Evolutionary conservation across 352 stramenopile genomes (phyloP).

Genomic region (Globisporangium acanthophoron): DNA sequence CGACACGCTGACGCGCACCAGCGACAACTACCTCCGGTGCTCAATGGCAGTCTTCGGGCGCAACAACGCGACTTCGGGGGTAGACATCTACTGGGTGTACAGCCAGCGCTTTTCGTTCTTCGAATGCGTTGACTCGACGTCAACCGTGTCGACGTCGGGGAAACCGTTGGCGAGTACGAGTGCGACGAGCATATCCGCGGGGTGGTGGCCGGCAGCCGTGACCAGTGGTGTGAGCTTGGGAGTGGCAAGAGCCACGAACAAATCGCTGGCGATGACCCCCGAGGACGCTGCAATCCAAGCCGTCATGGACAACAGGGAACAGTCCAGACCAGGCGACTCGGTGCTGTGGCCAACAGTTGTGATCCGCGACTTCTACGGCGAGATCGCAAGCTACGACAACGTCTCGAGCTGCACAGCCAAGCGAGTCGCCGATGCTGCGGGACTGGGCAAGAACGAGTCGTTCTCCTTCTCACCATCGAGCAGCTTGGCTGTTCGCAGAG

Average conservation of each 20-base stretch:
- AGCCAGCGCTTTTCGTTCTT: constrained; percentile 32
- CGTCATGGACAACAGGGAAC: neutral
- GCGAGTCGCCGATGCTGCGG: constrained; percentile 19
- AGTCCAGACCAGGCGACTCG: constrained; percentile 1
- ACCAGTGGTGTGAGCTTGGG: constrained; percentile 57
- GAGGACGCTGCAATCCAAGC: neutral
- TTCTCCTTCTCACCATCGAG: constrained; percentile 43
- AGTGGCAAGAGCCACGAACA: constrained; percentile 8
- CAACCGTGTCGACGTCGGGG: neutral
- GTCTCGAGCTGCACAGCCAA: constrained; percentile 4
- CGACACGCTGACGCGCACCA: constrained; percentile 18
- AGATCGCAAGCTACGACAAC: constrained; percentile 46
- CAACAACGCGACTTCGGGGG: constrained; percentile 37
- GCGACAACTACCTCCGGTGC: constrained; percentile 11
- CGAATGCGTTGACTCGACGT: constrained; percentile 25
- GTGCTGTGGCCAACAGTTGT: constrained; percentile 58
- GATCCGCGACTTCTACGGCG: constrained; percentile 51
- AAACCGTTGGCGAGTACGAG: constrained; percentile 28
- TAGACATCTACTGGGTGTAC: constrained; percentile 62
- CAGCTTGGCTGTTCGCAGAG: constrained; percentile 18
- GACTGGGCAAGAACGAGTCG: constrained; percentile 17
- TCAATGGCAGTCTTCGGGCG: constrained; percentile 13
- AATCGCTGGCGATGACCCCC: neutral
- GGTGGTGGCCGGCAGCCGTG: constrained; percentile 56
- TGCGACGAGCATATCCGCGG: constrained; percentile 27